Percentiles rank a stretch among this genome's conserved stretches.
Conservation (phyloP, 225 moss, liverwort and hornwort species). For the Physcomitrium patens region DNA sequence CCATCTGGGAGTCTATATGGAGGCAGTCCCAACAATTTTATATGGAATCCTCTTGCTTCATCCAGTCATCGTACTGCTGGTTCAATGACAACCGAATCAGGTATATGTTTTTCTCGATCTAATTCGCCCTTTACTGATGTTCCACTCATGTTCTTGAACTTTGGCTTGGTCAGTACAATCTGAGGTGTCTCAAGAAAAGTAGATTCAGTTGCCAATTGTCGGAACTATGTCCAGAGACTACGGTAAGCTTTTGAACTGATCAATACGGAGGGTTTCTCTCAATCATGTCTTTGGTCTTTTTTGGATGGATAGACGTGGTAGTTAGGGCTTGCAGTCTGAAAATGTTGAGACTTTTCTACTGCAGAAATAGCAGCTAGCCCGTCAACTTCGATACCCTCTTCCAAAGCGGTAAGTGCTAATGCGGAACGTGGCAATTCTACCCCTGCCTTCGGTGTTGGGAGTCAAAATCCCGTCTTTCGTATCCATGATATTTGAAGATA, state of each 20-base stretch:
- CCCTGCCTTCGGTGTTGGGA: constrained; percentile 3
- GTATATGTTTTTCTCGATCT: constrained; percentile 31
- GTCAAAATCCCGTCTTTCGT: background rate
- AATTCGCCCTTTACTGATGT: background rate
- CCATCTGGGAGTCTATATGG: constrained; percentile 58
- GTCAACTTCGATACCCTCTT: constrained; percentile 53
- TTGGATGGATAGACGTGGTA: constrained; percentile 7
- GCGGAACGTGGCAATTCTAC: background rate
- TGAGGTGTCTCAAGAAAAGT: background rate
- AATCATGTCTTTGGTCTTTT: background rate
- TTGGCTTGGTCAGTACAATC: background rate
- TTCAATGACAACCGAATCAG: constrained; percentile 57
- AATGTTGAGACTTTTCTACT: constrained; percentile 22
- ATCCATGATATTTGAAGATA: constrained; percentile 6
- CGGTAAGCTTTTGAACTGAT: background rate
- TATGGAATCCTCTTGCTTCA: constrained; percentile 64
- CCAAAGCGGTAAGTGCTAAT: constrained; percentile 46
- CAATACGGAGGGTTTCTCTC: background rate
- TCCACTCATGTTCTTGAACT: constrained; percentile 6
- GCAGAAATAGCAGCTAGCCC: constrained; percentile 63
- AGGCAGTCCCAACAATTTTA: constrained; percentile 66
- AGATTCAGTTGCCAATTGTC: constrained; percentile 20
- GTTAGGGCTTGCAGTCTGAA: constrained; percentile 29
- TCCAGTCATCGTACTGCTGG: constrained; percentile 60
- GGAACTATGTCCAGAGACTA: constrained; percentile 8